Evolutionary conservation across 2,329 filamentous ascomycete species (phyloP).

Genomic region (Cordyceps militaris): DNA sequence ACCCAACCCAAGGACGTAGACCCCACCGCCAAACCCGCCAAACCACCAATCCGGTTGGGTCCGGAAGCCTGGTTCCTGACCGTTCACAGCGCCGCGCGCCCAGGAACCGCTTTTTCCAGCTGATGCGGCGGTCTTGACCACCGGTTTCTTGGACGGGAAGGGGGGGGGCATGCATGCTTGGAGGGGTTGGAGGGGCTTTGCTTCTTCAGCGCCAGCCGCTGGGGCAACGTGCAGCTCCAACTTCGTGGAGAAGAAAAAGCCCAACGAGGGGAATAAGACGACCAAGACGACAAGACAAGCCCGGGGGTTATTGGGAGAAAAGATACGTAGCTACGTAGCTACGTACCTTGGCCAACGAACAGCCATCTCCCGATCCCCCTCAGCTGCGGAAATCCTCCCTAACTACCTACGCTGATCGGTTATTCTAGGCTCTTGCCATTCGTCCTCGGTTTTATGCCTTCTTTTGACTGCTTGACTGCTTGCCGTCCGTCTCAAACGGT

Average conservation of each 20-base stretch:
- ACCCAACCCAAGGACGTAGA: conserved; percentile 12
- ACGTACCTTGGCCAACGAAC: not conserved
- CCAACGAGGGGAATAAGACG: not conserved
- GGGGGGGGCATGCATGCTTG: not conserved
- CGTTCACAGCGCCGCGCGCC: not conserved
- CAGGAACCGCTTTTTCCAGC: conserved; percentile 4
- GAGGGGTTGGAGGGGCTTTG: not conserved
- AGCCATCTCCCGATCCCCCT: not conserved
- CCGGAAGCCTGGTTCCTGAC: not conserved
- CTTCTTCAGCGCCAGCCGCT: not conserved
- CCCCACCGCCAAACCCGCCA: not conserved
- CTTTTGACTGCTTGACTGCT: not conserved
- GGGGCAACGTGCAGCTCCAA: not conserved
- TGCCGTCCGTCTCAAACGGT: conserved; percentile 5
- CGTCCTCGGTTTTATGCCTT: not conserved
- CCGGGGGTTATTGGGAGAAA: not conserved
- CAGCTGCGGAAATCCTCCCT: not conserved
- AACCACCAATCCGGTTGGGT: conserved; percentile 1
- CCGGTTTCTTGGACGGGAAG: no score
- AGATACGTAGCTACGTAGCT: conserved; percentile 6
- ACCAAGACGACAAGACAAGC: not conserved
- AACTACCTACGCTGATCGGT: not conserved
- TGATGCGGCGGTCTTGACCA: conserved; percentile 2
- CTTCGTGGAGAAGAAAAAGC: not conserved
- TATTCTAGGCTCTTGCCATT: conserved; percentile 2